These are phyloP conservation scores for Metschnikowia peoriensis DNA, from an alignment of 805 yeast species.

Conservation along the genomic window DNA sequence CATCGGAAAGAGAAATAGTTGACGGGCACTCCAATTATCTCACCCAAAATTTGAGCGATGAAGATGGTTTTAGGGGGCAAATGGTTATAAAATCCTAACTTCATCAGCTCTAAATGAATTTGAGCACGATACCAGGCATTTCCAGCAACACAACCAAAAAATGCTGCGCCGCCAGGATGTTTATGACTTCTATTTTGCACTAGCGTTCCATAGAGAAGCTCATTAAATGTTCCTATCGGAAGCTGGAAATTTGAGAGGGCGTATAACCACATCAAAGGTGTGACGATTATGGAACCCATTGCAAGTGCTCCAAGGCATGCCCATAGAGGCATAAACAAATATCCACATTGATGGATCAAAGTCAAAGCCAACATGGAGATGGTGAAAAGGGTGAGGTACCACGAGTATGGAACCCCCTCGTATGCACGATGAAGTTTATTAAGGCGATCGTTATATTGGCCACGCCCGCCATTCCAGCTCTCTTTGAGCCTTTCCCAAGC, in stretches of 20 bases:
- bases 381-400: slow-evolving; percentile 40
- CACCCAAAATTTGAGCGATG: slow-evolving; percentile 52
- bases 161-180: slow-evolving; percentile 50
- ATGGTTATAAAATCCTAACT: slow-evolving; percentile 53
- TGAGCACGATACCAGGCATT: slow-evolving; percentile 55
- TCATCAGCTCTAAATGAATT: slow-evolving; percentile 36
- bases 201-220: slow-evolving; percentile 47
- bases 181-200: slow-evolving; percentile 30
- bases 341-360: slow-evolving; percentile 14
- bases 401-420: slow-evolving; percentile 41
- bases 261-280: slow-evolving; percentile 49
- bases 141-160: slow-evolving; percentile 53
- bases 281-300: slow-evolving; percentile 46
- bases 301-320: slow-evolving; percentile 42
- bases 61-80: slow-evolving; percentile 52
- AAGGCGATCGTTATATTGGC: slow-evolving; percentile 40
- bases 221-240: slow-evolving; percentile 53
- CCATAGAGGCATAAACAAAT: slow-evolving; percentile 43
- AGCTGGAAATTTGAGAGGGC: slow-evolving; percentile 52
- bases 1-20: slow-evolving; percentile 49
- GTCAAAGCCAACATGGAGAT: slow-evolving; percentile 23
- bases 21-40: slow-evolving; percentile 51
- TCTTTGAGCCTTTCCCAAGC: slow-evolving; percentile 24
- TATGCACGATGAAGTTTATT: slow-evolving; percentile 40
- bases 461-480: slow-evolving; percentile 8